Base-by-base conservation (phyloP, 179 eudicot species). In the Carnegiea gigantea region DNA sequence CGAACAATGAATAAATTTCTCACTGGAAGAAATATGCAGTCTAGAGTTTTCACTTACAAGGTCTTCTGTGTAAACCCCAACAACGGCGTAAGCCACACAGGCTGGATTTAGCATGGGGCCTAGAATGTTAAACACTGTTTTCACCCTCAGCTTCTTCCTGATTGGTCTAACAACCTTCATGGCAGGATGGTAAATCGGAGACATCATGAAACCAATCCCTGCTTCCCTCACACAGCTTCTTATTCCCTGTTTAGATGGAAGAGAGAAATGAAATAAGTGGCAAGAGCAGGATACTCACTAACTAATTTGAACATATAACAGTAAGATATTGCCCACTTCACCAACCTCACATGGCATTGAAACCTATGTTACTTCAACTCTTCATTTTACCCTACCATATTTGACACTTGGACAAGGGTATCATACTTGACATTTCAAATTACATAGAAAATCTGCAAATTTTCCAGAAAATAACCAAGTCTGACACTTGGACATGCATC, bases 21-120 rank as follows among this genome's bases (percentile, higher is more conserved):
- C 36, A 28, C 10, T 51, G 46, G 33, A 68, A 10, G 60, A 64
- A 73, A 46, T 1, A 36, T 65, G 9, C 8, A 75, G 64, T 62
- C 49, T 24, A 60, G 30, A 73, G 51, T 15, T 20, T 9, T 77
- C 6, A 84, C 92, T 75, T 84, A 96, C 99, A 21, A 96, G 80
- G 36, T 95, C 97, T 86, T 94, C 97, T 48, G 87, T 86, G 86
- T 90, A 96, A 24, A 95, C 99, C 59, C 99, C 99, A 85, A 96
- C 99, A 77, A 96, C 99, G 51, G 97, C 98, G 87, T 82, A 96
- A 51, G 97, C 92, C 36, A 91, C 99, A 81, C 93, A 86, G 33
- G 98, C 98, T 24, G 99, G 99, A 88, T 96, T 96, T 76, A 96
- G 86, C 98, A 96, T 88, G 44, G 99, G 99, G 33, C 99, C 99